phyloP scores from a whole-genome alignment of 805 yeast genomes.

The Dipodascopsis uninucleata region DNA sequence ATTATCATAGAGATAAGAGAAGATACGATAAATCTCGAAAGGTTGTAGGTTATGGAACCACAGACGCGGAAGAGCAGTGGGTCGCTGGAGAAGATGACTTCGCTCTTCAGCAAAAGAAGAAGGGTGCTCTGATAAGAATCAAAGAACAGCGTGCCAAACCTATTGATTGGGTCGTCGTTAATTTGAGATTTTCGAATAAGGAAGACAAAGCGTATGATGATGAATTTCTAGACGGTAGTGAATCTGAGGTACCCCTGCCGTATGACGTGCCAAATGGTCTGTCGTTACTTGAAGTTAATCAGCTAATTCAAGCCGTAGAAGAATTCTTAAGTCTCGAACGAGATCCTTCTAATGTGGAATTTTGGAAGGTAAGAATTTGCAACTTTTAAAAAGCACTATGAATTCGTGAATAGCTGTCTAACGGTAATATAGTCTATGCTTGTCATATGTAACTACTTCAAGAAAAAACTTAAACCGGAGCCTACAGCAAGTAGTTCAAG shows the following conservation, averaged over 20 bases:
- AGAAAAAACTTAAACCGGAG: background rate
- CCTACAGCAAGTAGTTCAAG: background rate
- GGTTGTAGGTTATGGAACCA: too few species aligned
- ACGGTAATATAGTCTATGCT: conserved; percentile 4
- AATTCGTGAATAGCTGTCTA: too few species aligned
- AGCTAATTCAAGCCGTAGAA: conserved; percentile 10
- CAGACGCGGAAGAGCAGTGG: too few species aligned
- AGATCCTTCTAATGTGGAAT: conserved; percentile 20
- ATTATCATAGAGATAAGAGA: too few species aligned
- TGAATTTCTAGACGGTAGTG: conserved; percentile 18
- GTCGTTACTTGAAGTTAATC: conserved; percentile 16
- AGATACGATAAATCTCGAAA: too few species aligned
- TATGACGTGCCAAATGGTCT: conserved; percentile 23
- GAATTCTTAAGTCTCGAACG: conserved; percentile 15
- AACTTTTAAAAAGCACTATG: too few species aligned
- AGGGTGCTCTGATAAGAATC: conserved; percentile 35
- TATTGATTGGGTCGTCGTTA: conserved; percentile 30
- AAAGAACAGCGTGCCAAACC: conserved; percentile 30
- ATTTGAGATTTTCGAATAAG: conserved; percentile 22
- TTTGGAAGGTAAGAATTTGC: conserved; percentile 28
- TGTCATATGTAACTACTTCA: conserved; percentile 17
- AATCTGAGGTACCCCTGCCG: conserved; percentile 28
- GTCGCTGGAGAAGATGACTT: conserved; percentile 34
- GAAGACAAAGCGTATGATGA: conserved; percentile 25
- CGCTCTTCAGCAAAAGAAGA: conserved; percentile 31